Base-by-base conservation (phyloP, 148 eudicot species). In the Oxyria digyna region DNA sequence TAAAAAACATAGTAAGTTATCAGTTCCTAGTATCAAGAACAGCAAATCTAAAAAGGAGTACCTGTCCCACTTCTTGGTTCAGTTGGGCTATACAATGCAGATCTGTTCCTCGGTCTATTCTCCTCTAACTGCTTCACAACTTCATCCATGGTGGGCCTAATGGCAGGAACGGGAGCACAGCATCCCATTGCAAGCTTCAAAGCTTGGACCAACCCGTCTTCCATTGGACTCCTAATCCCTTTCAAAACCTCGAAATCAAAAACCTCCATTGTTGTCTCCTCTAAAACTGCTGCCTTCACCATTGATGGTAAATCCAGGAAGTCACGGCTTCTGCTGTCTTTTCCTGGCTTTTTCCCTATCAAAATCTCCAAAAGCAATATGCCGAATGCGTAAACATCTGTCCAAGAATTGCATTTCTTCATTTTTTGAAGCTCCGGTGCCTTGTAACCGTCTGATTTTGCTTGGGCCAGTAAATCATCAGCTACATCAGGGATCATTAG, bases 131-230 rank as follows among this genome's bases (percentile, higher is more conserved):
- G 97, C 79, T 89, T 87, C 70, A 90, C 92, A 38, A 94, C 96
- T 84, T 94, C 97, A 0, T 90, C 98, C 96, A 94, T 94, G 0
- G 89, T 79, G 13, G 98, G 98, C 71, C 98, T 77, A 48, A 89
- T 96, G 4, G 85, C 62, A 42, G 87, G 87, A 69, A 94, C 97
- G 0, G 98, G 65, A 59, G 98, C 98, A 72, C 98, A 94, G 71
- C 97, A 90, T 4, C 97, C 98, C 98, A 94, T 94, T 0, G 98
- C 97, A 33, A 94, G 90, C 79, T 90, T 94, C 77, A 94, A 73
- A 4, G 97, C 97, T 48, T 94, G 98, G 21, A 94, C 95, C 69
- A 94, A 69, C 9, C 98, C 97, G 48, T 90, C 97, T 83, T 94
- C 98, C 97, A 94, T 90, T 0, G 96, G 98, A 74, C 88, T 94